phyloP scores from a whole-genome alignment of 208 protist genomes.

The Leishmania major region DNA sequence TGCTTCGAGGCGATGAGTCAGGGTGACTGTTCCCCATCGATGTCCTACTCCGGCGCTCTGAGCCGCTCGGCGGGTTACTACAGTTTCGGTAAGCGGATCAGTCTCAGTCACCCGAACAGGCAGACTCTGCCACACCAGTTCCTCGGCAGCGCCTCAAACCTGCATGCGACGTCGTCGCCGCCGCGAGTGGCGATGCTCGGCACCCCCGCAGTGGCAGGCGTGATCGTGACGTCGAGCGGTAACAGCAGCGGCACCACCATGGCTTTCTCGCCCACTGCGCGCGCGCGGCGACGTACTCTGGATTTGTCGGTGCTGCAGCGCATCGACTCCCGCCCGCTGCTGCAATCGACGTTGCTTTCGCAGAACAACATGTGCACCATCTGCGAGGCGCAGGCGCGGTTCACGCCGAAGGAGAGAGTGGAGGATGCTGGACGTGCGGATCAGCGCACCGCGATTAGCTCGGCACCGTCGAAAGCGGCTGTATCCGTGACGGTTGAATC shows the following conservation, averaged over 20 bases:
- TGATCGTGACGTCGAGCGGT: background rate
- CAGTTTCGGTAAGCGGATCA: constrained; percentile 57
- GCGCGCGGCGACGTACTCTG: constrained; percentile 17
- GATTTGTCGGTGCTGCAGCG: constrained; percentile 34
- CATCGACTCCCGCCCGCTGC: constrained; percentile 55
- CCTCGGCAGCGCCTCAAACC: constrained; percentile 38
- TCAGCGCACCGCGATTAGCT: background rate
- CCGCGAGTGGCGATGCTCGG: constrained; percentile 15
- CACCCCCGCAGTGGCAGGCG: constrained; percentile 5
- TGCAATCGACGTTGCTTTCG: constrained; percentile 76
- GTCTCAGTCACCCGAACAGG: constrained; percentile 53
- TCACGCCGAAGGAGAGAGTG: background rate
- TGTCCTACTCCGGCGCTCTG: constrained; percentile 38
- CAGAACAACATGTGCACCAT: constrained; percentile 28
- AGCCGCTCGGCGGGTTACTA: constrained; percentile 69
- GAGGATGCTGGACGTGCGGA: background rate
- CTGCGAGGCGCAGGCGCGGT: constrained; percentile 10
- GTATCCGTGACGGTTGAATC: background rate
- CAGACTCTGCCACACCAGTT: constrained; percentile 48
- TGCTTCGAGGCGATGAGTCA: constrained; percentile 4
- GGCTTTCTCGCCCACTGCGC: constrained; percentile 2
- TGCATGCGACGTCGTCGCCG: constrained; percentile 2
- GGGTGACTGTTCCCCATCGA: constrained; percentile 16
- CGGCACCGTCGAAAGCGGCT: background rate
- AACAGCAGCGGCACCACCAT: background rate